Evolutionary conservation across 2,329 filamentous ascomycete genomes (phyloP).

Genomic region (Botrytis fabae): DNA sequence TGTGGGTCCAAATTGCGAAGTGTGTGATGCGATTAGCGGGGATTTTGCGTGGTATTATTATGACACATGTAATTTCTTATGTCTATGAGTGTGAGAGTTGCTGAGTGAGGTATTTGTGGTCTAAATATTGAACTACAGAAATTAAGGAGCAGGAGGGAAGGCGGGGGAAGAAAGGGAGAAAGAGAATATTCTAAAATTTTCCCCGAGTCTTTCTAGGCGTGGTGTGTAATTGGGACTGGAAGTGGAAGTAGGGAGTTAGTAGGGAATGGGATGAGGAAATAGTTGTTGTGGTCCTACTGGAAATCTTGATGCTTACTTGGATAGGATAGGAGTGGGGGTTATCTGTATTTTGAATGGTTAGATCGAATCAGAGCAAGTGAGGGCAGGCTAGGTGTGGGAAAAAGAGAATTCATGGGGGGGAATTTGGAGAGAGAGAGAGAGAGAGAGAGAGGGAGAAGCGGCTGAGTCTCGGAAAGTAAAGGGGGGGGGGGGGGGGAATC

Average conservation of each 20-base stretch:
- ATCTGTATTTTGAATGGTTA: background rate
- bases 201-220: no score
- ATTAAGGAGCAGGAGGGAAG: background rate
- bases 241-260: background rate
- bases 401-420: accelerated
- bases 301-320: background rate
- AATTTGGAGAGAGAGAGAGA: no score
- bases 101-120: background rate
- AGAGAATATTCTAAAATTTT: background rate
- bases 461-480: background rate
- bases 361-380: background rate
- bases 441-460: background rate
- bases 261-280: background rate
- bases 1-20: background rate
- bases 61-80: no score
- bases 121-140: no score
- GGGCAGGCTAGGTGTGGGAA: background rate
- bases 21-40: background rate
- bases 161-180: background rate
- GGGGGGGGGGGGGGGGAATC: no score
- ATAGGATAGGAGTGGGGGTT: background rate
- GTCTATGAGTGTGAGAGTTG: background rate
- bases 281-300: background rate
- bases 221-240: no score
- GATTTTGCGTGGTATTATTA: background rate